Conservation (phyloP, 805 yeast species). For the Zygoascus flipseniorum region DNA sequence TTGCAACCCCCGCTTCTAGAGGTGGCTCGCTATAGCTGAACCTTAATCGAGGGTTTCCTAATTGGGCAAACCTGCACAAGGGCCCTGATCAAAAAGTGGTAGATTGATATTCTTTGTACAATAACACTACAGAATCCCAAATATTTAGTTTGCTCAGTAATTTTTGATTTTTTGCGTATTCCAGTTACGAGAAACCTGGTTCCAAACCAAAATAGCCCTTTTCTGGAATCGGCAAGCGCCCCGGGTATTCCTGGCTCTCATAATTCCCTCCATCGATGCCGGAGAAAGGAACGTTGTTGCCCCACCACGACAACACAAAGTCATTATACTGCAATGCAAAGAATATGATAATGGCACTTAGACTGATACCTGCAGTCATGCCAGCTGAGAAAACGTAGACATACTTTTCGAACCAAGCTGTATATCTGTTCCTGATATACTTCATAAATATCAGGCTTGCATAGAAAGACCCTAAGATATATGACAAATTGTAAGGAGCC, state of each 20-base stretch:
- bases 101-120: too few species aligned
- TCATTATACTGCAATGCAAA: slow-evolving; percentile 41
- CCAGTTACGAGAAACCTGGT: slow-evolving; percentile 3
- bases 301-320: slow-evolving; percentile 42
- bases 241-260: not conserved
- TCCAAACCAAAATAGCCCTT: slow-evolving; percentile 15
- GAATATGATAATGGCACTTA: slow-evolving; percentile 50
- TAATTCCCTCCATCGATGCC: slow-evolving; percentile 9
- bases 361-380: slow-evolving; percentile 54
- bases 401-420: slow-evolving; percentile 49
- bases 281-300: slow-evolving; percentile 26
- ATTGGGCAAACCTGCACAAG: too few species aligned
- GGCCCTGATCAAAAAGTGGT: too few species aligned
- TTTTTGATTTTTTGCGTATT: not conserved
- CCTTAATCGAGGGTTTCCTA: too few species aligned
- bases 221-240: slow-evolving; percentile 12
- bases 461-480: slow-evolving; percentile 30
- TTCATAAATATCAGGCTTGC: slow-evolving; percentile 38
- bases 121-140: too few species aligned
- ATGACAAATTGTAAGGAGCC: slow-evolving; percentile 11
- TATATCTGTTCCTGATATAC: slow-evolving; percentile 38
- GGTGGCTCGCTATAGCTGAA: too few species aligned
- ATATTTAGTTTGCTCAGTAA: not conserved
- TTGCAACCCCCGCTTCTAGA: too few species aligned
- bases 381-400: slow-evolving; percentile 48